Evolutionary conservation across 768 basidiomycete species (phyloP).

Genomic region (Mycena belliarum): DNA sequence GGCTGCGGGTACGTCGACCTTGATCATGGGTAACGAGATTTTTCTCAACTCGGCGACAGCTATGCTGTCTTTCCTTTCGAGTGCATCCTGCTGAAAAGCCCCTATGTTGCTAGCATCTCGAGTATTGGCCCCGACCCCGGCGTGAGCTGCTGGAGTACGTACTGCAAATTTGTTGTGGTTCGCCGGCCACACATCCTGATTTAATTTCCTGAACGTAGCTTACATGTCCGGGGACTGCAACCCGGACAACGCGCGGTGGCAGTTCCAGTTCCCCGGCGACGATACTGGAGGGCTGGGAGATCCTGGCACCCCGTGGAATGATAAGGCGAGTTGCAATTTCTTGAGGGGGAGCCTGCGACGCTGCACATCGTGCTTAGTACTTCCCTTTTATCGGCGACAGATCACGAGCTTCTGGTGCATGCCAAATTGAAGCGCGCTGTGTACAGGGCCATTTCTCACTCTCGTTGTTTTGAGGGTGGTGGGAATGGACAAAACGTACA

Average conservation of each 20-base stretch:
- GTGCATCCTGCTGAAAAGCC: conserved; percentile 17
- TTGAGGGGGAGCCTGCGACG: too few relatives aligned
- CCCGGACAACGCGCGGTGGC: conserved; percentile 14
- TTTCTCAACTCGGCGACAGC: not conserved
- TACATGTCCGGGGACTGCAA: conserved; percentile 20
- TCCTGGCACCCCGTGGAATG: conserved; percentile 19
- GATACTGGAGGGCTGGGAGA: conserved; percentile 12
- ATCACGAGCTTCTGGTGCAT: not conserved
- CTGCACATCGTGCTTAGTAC: not conserved
- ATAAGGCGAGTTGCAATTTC: conserved; percentile 7
- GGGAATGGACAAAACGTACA: too few relatives aligned
- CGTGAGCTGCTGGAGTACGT: conserved; percentile 21
- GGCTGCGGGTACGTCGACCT: conserved; percentile 14
- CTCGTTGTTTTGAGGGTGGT: too few relatives aligned
- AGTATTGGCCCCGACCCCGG: conserved; percentile 21
- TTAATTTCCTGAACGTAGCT: not conserved
- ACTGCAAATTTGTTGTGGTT: not conserved
- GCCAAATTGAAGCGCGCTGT: not conserved
- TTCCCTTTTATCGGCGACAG: not conserved
- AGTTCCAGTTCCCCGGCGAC: conserved; percentile 20
- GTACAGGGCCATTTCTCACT: too few relatives aligned
- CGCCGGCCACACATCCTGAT: too few relatives aligned
- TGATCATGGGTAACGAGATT: not conserved
- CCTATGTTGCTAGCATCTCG: conserved; percentile 13
- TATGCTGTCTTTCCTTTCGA: conserved; percentile 20